A percentile compares a stretch with the other conserved stretches of the same genome.
Evolutionary conservation across 2,329 filamentous ascomycete species (phyloP).

Genomic region (Aspergillus tanneri): DNA sequence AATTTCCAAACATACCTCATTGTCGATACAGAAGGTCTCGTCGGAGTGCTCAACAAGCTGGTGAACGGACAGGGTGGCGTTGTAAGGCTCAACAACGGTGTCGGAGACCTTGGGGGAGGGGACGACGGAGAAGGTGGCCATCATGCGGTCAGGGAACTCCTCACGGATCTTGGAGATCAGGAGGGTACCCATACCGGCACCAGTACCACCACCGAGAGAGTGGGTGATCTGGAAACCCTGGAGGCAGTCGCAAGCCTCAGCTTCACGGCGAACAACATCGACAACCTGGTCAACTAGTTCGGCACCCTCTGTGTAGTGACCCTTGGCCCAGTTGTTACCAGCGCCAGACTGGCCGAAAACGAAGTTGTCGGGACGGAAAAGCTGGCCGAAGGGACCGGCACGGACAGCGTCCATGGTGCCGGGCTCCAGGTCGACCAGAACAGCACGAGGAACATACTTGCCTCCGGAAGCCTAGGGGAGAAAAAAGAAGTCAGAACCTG

Average conservation of each 20-base stretch:
- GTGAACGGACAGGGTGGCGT: conserved; percentile 97
- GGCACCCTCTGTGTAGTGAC: conserved; percentile 99
- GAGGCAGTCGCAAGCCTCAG: conserved; percentile 98
- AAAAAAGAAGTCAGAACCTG: conserved; percentile 8
- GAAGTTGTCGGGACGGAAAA: conserved; percentile 99
- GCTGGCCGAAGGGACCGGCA: conserved; percentile 95
- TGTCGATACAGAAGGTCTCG: conserved; percentile 99
- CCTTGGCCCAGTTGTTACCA: conserved; percentile 99
- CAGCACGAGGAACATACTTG: conserved; percentile 99
- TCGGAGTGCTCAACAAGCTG: conserved; percentile 99
- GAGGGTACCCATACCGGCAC: conserved; percentile 99
- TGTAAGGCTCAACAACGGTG: conserved; percentile 99
- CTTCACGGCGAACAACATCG: conserved; percentile 97
- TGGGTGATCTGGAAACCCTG: conserved; percentile 99
- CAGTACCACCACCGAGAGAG: conserved; percentile 99
- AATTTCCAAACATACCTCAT: conserved; percentile 62
- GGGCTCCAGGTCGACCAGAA: conserved; percentile 98
- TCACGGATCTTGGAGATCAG: conserved; percentile 99
- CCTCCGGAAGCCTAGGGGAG: conserved; percentile 63
- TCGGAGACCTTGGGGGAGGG: conserved; percentile 99
- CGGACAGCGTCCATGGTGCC: conserved; percentile 99
- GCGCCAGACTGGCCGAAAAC: conserved; percentile 99
- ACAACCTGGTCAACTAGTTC: conserved; percentile 98
- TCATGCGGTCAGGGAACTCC: conserved; percentile 99
- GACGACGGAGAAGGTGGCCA: conserved; percentile 99